Evolutionary conservation across 768 basidiomycete species (phyloP), one percentile per base, ranked within the genome.

Genomic region (Tubosaeta sp.): DNA sequence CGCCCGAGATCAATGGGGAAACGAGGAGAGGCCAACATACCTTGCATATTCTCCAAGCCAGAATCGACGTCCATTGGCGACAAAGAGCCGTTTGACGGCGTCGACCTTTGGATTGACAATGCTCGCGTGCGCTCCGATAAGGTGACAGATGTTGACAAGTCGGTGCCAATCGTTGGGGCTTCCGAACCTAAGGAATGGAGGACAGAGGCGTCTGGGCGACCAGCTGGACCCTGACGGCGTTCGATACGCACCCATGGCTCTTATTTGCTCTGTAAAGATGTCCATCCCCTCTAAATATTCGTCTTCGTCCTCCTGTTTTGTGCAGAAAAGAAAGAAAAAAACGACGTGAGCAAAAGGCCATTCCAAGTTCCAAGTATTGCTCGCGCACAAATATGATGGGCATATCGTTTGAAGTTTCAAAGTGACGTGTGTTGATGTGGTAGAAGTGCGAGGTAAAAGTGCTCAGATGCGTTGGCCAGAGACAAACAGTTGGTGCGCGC

Each of bases 21-120:
- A 30, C 5, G 42, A n/a, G 19, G 11, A 29, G 16, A 39, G 24
- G 27, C 7, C 25, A 16, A 56, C 56, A 1, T 36, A 64, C 64
- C 51, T 46, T 58, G 56, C 53, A 58, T 57, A 0, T 45, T 52
- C 9, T 60, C 56, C 16, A 4, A 1, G 21, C 14, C n/a, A 4
- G 32, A 40, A 48, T 66, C 61, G 32, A 61, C 21, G 7, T 63
- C 59, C 63, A 64, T 65, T 1, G 61, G 56, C 19, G 64, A 63
- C 31, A 56, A 53, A 4, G 59, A 53, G 10, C 54, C 58, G 22
- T 45, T 27, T 24, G 43, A 35, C 19, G n/a, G 12, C 14, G 50
- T 46, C 34, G 58, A 39, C 31, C 24, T 48, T 53, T 55, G 48
- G 47, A 44, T 30, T 38, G 41, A 2, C 19, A 65, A 52, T 42